Base-by-base conservation (phyloP, 495 filamentous ascomycete genomes). In the Penicillium robsamsonii region DNA sequence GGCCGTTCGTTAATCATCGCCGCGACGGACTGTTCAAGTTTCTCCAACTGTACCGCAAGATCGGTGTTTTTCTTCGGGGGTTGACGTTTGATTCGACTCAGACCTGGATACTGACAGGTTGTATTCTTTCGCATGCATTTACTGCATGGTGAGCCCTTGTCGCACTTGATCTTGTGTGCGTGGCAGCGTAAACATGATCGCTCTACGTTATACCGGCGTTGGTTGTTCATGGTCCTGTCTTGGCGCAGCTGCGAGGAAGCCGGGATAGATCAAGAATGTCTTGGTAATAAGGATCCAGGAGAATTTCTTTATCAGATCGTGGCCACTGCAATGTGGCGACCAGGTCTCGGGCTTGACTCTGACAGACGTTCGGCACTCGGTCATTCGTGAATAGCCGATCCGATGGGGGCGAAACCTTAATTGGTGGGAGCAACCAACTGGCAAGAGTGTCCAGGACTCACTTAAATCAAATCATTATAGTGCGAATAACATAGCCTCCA, bases 121-220 rank as follows among this genome's bases (percentile, higher is more conserved):
- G 63, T 44, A 10, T 63, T 63, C 2, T 57, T 45, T 3, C 63
- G 60, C 1, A 53, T 27, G 43, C 73, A 76, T 56, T 59, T 61
- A 31, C 33, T 58, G 47, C 71, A 76, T 20, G 72, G 72, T 5
- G 50, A 33, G 13, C 40, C 43, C 41, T 65, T 73, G 59, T 75
- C 69, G 51, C 73, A 76, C 17, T 64, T 60, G 55, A 76, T 62
- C 46, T 75, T 75, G 42, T 71, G 65, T 52, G 67, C 65, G 54
- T 72, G 69, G 54, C 72, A 75, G 31, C 65, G 63, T 31, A 75
- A 46, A 56, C 72, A 75, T 18, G 72, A 74, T 13, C 71, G 67
- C 47, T 64, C 61, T 29, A 67, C 64, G 41, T 67, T 64, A 53
- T 67, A 67, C 4, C 64, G 61, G 11, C 64, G 61, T 29, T 46